A percentile compares a stretch with the other conserved stretches of the same genome.
Evolutionary conservation across 129 eudicot species (phyloP).

Genomic region (Helichrysum umbraculigerum): DNA sequence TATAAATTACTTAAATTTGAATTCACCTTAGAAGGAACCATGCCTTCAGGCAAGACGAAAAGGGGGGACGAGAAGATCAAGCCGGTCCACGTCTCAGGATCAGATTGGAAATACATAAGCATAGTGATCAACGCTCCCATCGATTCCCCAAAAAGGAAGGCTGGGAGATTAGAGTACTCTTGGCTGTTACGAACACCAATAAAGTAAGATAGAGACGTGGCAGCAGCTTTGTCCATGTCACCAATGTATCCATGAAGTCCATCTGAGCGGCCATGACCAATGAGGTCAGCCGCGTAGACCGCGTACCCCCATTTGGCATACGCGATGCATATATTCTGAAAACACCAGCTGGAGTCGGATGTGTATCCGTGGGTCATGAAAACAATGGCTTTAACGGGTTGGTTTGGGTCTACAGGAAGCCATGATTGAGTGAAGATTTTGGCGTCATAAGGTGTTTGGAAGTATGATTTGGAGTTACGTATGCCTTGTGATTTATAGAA

Average conservation of each 20-base stretch:
- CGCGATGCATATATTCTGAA: slow-evolving; percentile 69
- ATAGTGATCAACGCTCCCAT: slow-evolving; percentile 68
- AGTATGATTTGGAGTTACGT: slow-evolving; percentile 59
- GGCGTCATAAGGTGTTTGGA: slow-evolving; percentile 68
- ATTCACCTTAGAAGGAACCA: slow-evolving; percentile 76
- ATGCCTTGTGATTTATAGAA: slow-evolving; percentile 67
- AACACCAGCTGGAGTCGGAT: slow-evolving; percentile 69
- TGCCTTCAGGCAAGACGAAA: slow-evolving; percentile 59
- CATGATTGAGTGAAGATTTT: slow-evolving; percentile 73
- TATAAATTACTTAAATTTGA: background rate
- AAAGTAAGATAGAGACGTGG: slow-evolving; percentile 50
- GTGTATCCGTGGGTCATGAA: slow-evolving; percentile 83
- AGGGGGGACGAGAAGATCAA: slow-evolving; percentile 68
- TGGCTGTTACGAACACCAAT: slow-evolving; percentile 54
- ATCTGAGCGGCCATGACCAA: slow-evolving; percentile 83
- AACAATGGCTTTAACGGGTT: slow-evolving; percentile 53
- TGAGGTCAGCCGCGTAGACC: slow-evolving; percentile 71
- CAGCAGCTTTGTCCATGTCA: slow-evolving; percentile 58
- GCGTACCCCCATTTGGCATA: slow-evolving; percentile 84
- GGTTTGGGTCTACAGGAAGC: slow-evolving; percentile 43
- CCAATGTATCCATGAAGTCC: slow-evolving; percentile 73
- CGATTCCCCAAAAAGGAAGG: slow-evolving; percentile 66
- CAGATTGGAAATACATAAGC: slow-evolving; percentile 74
- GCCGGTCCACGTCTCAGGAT: slow-evolving; percentile 65
- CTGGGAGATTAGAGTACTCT: slow-evolving; percentile 56